Conservation (phyloP, 768 basidiomycete genomes). For the Suillus paluster region DNA sequence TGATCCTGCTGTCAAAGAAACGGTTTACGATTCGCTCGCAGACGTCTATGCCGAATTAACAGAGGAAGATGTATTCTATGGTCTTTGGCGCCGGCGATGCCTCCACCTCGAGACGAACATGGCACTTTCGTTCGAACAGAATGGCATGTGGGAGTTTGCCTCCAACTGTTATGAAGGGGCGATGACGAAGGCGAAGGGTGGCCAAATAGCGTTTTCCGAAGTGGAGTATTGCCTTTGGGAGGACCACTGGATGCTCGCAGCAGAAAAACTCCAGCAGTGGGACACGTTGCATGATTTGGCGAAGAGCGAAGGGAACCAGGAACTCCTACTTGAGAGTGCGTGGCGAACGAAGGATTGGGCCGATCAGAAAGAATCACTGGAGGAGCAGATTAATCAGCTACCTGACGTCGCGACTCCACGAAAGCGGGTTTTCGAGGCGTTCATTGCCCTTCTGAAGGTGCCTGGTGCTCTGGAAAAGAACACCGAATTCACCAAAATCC, state of each 20-base stretch:
- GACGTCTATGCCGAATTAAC: slow-evolving; percentile 95
- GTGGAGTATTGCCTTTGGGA: slow-evolving; percentile 98
- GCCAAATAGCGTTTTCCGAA: slow-evolving; percentile 88
- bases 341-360: slow-evolving; percentile 96
- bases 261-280: slow-evolving; percentile 98
- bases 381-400: slow-evolving; percentile 78
- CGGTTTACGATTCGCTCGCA: slow-evolving; percentile 86
- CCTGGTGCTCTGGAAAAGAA: slow-evolving; percentile 83
- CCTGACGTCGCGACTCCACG: slow-evolving; percentile 92
- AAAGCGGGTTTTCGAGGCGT: slow-evolving; percentile 97
- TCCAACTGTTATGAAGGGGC: slow-evolving; percentile 87
- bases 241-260: slow-evolving; percentile 96
- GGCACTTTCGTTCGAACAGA: slow-evolving; percentile 90
- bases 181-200: slow-evolving; percentile 81
- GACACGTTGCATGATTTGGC: slow-evolving; percentile 93
- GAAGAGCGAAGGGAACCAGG: slow-evolving; percentile 85
- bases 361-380: slow-evolving; percentile 74
- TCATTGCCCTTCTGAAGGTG: slow-evolving; percentile 85
- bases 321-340: slow-evolving; percentile 91
- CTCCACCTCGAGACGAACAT: slow-evolving; percentile 90
- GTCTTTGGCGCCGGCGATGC: slow-evolving; percentile 89
- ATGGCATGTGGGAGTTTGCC: slow-evolving; percentile 96
- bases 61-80: slow-evolving; percentile 98
- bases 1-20: slow-evolving; percentile 78
- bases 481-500: slow-evolving; percentile 81